phyloP scores from a whole-genome alignment of 2,329 filamentous ascomycete genomes.

The Dactylellina leptospora region DNA sequence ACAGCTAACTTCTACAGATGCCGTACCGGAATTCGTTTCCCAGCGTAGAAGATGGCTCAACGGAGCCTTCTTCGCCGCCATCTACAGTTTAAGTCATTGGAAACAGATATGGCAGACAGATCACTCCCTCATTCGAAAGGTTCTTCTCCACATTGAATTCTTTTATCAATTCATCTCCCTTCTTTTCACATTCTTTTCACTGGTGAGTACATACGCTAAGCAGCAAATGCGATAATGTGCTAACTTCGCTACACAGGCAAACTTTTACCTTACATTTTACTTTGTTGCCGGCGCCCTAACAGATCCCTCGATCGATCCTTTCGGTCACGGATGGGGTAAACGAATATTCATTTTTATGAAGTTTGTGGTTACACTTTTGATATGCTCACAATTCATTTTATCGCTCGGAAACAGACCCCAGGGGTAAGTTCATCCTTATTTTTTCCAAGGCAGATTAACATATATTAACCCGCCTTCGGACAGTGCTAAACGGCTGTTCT shows the following conservation, averaged over 20 bases:
- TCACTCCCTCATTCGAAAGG: slow-evolving; percentile 86
- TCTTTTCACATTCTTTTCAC: slow-evolving; percentile 95
- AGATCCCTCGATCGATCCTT: slow-evolving; percentile 82
- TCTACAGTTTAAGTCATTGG: slow-evolving; percentile 96
- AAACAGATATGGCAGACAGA: slow-evolving; percentile 92
- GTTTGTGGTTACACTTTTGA: slow-evolving; percentile 85
- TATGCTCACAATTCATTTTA: slow-evolving; percentile 93
- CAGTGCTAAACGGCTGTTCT: slow-evolving; percentile 83
- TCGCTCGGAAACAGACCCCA: slow-evolving; percentile 96
- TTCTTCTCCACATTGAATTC: slow-evolving; percentile 93
- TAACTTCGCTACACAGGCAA: slow-evolving; percentile 66
- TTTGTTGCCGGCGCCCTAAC: slow-evolving; percentile 92
- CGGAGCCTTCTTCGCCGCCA: slow-evolving; percentile 96
- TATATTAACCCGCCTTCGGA: too few species aligned
- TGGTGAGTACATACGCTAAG: slow-evolving; percentile 61
- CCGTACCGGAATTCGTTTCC: slow-evolving; percentile 95
- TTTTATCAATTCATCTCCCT: slow-evolving; percentile 93
- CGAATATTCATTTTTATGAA: slow-evolving; percentile 87
- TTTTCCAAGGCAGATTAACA: too few species aligned
- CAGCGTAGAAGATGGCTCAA: slow-evolving; percentile 97
- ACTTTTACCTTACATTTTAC: slow-evolving; percentile 99
- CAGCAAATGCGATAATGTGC: slow-evolving; percentile 58
- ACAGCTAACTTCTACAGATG: slow-evolving; percentile 66
- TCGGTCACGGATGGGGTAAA: slow-evolving; percentile 83
- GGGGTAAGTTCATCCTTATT: slow-evolving; percentile 65